A percentile compares a stretch with the other conserved stretches of the same genome.
These are phyloP conservation scores for Oryza meyeriana DNA, from an alignment of 176 grass and related monocot species.

Conservation along the genomic window DNA sequence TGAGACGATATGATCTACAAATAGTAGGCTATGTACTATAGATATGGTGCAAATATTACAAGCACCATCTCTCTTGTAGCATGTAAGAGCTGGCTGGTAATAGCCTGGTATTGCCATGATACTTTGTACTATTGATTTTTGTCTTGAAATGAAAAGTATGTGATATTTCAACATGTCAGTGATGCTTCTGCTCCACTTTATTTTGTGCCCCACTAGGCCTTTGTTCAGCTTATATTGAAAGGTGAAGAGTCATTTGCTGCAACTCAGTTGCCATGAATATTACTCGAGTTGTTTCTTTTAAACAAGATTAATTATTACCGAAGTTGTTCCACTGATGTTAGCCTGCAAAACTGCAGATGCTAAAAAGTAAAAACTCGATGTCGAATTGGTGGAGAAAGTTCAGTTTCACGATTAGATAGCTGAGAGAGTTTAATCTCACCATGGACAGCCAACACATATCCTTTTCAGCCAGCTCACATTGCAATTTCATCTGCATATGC, in stretches of 20 bases:
- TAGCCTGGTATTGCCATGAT: slow-evolving; percentile 10
- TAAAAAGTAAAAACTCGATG: not conserved
- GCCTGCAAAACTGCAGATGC: not conserved
- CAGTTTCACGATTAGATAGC: not conserved
- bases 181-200: not conserved
- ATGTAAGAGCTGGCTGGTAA: slow-evolving; percentile 27
- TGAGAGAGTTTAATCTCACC: not conserved
- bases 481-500: not conserved
- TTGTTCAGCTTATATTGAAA: not conserved
- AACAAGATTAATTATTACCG: not conserved
- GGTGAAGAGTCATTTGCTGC: not conserved
- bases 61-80: slow-evolving; percentile 34
- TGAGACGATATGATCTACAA: slow-evolving; percentile 20
- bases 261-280: not conserved
- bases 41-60: slow-evolving; percentile 63
- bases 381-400: not conserved
- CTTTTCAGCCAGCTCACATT: slow-evolving; percentile 8
- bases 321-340: not conserved
- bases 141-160: slow-evolving; percentile 25
- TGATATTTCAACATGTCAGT: not conserved
- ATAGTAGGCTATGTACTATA: slow-evolving; percentile 36
- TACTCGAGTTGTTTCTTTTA: not conserved
- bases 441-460: not conserved
- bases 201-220: not conserved
- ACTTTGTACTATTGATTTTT: slow-evolving; percentile 21